Evolutionary conservation across 2,329 filamentous ascomycete genomes (phyloP).

Genomic region (Fusarium torulosum): DNA sequence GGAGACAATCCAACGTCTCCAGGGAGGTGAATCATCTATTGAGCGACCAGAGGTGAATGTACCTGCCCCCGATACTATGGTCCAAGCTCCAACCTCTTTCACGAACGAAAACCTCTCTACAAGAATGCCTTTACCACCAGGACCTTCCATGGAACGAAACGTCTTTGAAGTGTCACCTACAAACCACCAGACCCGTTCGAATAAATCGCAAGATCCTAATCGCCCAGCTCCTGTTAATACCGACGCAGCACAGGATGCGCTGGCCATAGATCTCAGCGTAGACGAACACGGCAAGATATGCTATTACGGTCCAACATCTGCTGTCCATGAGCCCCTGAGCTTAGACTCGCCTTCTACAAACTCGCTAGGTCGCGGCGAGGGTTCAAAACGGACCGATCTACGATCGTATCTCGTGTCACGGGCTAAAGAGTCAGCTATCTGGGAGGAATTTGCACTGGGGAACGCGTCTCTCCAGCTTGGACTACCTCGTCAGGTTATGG

Average conservation of each 20-base stretch:
- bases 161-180: not conserved
- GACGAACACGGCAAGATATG: slow-evolving; percentile 16
- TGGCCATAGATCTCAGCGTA: slow-evolving; percentile 2
- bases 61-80: not conserved
- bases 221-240: not conserved
- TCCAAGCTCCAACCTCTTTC: not conserved
- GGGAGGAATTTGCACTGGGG: slow-evolving; percentile 9
- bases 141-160: not conserved
- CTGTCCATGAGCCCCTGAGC: slow-evolving; percentile 3
- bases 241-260: not conserved
- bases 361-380: not conserved
- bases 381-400: not conserved
- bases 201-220: not conserved
- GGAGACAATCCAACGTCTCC: slow-evolving; percentile 2
- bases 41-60: not conserved
- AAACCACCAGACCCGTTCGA: not conserved
- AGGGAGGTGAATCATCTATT: not conserved
- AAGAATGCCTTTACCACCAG: not conserved
- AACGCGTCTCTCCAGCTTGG: slow-evolving; percentile 4
- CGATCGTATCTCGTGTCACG: slow-evolving; percentile 2
- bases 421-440: slow-evolving; percentile 2
- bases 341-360: slow-evolving; percentile 1
- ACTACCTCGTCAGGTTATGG: not conserved
- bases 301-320: slow-evolving; percentile 10
- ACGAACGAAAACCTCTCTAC: not conserved